These are phyloP conservation scores for Physcomitrium patens DNA, from an alignment of 225 moss, liverwort and hornwort genomes.

Conservation along the genomic window DNA sequence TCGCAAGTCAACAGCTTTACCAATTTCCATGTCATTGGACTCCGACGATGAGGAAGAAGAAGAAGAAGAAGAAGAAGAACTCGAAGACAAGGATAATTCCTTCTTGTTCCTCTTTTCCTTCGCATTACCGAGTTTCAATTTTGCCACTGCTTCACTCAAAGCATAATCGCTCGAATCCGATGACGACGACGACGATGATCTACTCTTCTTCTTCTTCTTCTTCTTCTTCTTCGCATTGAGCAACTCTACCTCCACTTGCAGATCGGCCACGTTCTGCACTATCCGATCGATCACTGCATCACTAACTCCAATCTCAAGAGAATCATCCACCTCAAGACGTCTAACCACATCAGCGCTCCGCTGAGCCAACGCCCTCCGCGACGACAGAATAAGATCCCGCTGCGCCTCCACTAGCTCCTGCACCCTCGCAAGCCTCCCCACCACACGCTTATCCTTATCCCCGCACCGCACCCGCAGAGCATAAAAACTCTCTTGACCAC, in stretches of 20 bases:
- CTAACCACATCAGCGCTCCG: not conserved
- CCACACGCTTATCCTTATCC: slow-evolving; percentile 44
- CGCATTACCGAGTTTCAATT: slow-evolving; percentile 5
- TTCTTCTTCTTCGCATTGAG: slow-evolving; percentile 47
- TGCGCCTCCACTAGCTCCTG: slow-evolving; percentile 49
- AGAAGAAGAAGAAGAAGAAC: slow-evolving; percentile 41
- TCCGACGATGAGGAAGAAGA: slow-evolving; percentile 37
- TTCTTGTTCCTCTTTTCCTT: slow-evolving; percentile 41
- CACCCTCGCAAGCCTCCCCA: slow-evolving; percentile 43
- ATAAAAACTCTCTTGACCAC: slow-evolving; percentile 51
- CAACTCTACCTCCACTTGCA: slow-evolving; percentile 41
- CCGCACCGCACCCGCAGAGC: slow-evolving; percentile 47
- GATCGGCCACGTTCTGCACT: slow-evolving; percentile 34
- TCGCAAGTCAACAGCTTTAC: slow-evolving; percentile 48
- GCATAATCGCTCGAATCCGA: slow-evolving; percentile 50
- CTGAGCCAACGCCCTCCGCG: slow-evolving; percentile 9
- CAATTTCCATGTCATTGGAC: slow-evolving; percentile 42
- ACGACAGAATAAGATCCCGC: slow-evolving; percentile 41
- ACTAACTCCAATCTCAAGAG: slow-evolving; percentile 27
- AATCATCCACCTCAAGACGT: slow-evolving; percentile 4
- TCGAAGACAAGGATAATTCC: slow-evolving; percentile 37
- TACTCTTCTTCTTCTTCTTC: slow-evolving; percentile 24
- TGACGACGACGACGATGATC: slow-evolving; percentile 33
- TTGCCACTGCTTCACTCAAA: slow-evolving; percentile 19
- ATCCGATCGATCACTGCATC: slow-evolving; percentile 28